A percentile compares a stretch with the other conserved stretches of the same genome.
Evolutionary conservation across 129 eudicot species (phyloP).

Genomic region (Scalesia atractyloides): DNA sequence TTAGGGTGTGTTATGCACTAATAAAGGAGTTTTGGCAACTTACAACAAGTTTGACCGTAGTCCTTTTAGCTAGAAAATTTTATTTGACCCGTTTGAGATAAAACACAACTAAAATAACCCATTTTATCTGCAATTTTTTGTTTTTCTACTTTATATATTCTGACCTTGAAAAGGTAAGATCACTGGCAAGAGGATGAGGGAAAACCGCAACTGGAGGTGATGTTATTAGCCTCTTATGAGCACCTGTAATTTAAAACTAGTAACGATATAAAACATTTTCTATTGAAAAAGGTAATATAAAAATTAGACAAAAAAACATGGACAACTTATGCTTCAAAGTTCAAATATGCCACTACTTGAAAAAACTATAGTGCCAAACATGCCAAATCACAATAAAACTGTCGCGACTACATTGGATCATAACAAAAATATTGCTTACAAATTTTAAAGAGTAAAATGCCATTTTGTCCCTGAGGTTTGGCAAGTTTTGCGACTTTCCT

Average conservation of each 20-base stretch:
- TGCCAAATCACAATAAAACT: not conserved
- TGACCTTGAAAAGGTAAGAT: slow-evolving; percentile 85
- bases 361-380: not conserved
- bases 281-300: not conserved
- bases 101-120: no score
- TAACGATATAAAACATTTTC: slow-evolving; percentile 5
- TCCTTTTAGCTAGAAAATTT: no score
- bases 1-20: no score
- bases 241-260: slow-evolving; percentile 49
- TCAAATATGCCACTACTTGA: slow-evolving; percentile 14
- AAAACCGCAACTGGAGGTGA: slow-evolving; percentile 99
- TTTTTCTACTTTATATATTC: not conserved
- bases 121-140: no score
- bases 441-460: no score
- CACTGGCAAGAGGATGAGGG: slow-evolving; percentile 97
- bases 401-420: not conserved
- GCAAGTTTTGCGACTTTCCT: no score
- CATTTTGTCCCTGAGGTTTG: no score
- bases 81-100: no score
- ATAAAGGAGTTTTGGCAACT: no score
- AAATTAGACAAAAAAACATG: not conserved
- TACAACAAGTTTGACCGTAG: no score
- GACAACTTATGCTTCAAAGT: slow-evolving; percentile 3
- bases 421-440: no score
- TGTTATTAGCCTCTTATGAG: slow-evolving; percentile 83